Evolutionary conservation across 768 basidiomycete species (phyloP), one percentile per base, ranked within the genome.

Genomic region (Lentinula aciculospora): DNA sequence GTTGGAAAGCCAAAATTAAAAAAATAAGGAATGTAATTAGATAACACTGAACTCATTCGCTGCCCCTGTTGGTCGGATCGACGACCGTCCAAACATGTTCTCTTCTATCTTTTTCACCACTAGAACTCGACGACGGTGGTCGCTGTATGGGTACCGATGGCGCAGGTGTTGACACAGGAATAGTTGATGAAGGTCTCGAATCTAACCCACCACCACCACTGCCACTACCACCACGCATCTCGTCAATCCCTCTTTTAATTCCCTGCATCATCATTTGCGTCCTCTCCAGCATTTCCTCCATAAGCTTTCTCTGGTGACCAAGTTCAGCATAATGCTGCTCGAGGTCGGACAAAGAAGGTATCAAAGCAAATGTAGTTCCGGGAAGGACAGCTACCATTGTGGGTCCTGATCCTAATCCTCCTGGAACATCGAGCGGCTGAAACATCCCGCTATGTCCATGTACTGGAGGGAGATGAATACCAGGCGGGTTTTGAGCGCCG

Each of bases 221-320:
- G 48, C 49, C 57, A 36, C 60, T 55, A 56, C 63, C 65, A 25
- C 69, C 78, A 63, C 81, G 75, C 81, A 89, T 84, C 67, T 92
- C 89, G 56, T 92, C 90, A 63, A 93, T 74, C 23, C 84, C 87
- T 62, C 84, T 79, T 75, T 84, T 84, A 67, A 93, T 74, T 23
- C 84, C 83, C 36, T 72, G 77, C 78, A 93, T 83, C 72, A 93
- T 69, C 67, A 79, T 71, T 55, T 92, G 87, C 64, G 90, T 93
- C 71, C 77, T 81, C 62, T 85, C 81, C 58, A 91, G 69, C 82
- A 93, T 77, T 67, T 89, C 89, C 70, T 90, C 81, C 72, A 88
- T 74, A 67, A 78, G 73, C 64, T 73, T 74, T 69, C 83, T 82
- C 66, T 88, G 79, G 64, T 85, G 82, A 3, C 73, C 71, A 55